Percentiles rank a stretch among this genome's conserved stretches.
Conservation (phyloP, 345 rosid genomes). For the Populus simonii region DNA sequence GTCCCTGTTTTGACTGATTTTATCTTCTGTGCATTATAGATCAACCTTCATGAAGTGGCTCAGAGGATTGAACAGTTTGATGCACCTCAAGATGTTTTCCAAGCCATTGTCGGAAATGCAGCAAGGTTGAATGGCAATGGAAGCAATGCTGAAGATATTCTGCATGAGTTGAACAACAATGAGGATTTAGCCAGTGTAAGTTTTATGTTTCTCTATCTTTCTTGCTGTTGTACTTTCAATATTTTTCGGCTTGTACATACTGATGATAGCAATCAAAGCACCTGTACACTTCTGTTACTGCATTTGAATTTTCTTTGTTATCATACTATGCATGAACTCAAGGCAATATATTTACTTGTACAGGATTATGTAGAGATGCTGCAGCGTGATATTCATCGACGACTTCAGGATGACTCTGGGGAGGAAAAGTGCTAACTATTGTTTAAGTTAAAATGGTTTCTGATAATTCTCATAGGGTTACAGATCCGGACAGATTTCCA, state of each 20-base stretch:
- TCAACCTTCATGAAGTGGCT: conserved; percentile 43
- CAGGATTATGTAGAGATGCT: conserved; percentile 75
- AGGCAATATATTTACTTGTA: background rate
- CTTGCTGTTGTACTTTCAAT: background rate
- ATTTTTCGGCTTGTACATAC: background rate
- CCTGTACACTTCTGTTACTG: background rate
- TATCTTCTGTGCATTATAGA: conserved; percentile 28
- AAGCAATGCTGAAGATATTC: conserved; percentile 38
- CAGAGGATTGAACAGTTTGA: conserved; percentile 51
- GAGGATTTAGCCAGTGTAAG: conserved; percentile 63
- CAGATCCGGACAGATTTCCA: background rate
- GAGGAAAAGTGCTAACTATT: conserved; percentile 16
- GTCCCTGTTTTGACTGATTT: background rate
- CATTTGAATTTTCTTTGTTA: background rate
- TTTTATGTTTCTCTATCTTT: conserved; percentile 1
- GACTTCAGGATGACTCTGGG: conserved; percentile 36
- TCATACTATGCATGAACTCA: background rate
- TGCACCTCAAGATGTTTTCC: conserved; percentile 59
- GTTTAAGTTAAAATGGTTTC: background rate
- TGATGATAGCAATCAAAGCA: background rate
- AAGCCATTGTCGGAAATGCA: conserved; percentile 54
- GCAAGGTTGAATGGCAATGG: conserved; percentile 31
- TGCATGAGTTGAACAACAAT: conserved; percentile 48
- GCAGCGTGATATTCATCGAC: conserved; percentile 40
- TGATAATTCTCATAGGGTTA: background rate